A percentile compares a stretch with the other conserved stretches of the same genome.
These are phyloP conservation scores for Astrocystis sublimbata DNA, from an alignment of 495 filamentous ascomycete genomes.

Conservation along the genomic window DNA sequence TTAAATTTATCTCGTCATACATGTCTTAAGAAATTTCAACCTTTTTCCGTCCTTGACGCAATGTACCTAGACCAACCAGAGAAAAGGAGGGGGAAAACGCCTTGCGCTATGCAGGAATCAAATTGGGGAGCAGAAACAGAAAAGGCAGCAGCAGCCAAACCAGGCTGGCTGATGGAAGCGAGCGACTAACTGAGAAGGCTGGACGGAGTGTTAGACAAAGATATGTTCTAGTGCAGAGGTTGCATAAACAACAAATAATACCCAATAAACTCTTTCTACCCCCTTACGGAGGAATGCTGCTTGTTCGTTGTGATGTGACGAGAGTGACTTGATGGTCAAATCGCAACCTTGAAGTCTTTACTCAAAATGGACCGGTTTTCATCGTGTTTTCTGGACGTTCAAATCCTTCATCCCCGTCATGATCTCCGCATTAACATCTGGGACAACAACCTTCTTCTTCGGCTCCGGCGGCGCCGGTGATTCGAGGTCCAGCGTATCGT, in stretches of 20 bases:
- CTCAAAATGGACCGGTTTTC: conserved; percentile 21
- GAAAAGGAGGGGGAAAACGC: background rate
- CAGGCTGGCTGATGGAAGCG: too few relatives aligned
- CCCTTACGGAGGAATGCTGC: background rate
- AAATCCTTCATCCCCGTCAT: conserved; percentile 53
- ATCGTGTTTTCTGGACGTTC: conserved; percentile 35
- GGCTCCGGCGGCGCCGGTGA: conserved; percentile 11
- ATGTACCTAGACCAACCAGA: background rate
- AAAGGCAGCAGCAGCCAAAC: background rate
- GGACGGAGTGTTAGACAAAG: background rate
- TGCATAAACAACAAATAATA: background rate
- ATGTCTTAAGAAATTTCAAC: background rate
- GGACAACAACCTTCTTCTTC: conserved; percentile 23
- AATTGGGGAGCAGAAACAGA: conserved; percentile 12
- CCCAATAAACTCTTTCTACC: background rate
- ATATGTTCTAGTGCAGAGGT: conserved; percentile 2
- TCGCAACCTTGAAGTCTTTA: background rate
- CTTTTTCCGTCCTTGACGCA: background rate
- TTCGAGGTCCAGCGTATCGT: conserved; percentile 25
- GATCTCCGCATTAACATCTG: conserved; percentile 49
- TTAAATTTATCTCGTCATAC: background rate
- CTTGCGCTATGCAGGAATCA: background rate
- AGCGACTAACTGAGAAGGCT: background rate
- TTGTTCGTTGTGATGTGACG: background rate
- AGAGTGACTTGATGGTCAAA: background rate